phyloP scores from a whole-genome alignment of 805 yeast species.

The Lipomyces orientalis region DNA sequence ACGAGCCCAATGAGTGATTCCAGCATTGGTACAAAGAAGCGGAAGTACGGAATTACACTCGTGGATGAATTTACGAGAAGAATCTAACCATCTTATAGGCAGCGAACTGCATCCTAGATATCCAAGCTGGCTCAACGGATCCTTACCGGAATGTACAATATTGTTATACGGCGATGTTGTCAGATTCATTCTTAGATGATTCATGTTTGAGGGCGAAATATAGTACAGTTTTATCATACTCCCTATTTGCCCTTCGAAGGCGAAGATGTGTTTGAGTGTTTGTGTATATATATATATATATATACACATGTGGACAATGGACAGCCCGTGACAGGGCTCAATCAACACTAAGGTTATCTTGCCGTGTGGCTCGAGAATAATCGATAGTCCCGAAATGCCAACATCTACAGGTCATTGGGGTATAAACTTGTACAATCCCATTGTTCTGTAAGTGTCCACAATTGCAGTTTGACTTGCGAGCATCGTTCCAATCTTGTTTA shows the following conservation, averaged over 20 bases:
- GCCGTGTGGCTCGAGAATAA: too few relatives aligned
- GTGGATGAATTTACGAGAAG: background rate
- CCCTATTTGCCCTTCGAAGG: background rate
- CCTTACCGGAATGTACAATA: background rate
- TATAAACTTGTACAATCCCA: too few relatives aligned
- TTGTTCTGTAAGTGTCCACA: too few relatives aligned
- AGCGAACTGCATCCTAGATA: constrained; percentile 14
- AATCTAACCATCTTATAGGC: constrained; percentile 4
- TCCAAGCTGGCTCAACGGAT: background rate
- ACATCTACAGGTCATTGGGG: too few relatives aligned
- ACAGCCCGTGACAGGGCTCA: too few relatives aligned
- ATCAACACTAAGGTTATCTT: too few relatives aligned
- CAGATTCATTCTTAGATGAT: background rate
- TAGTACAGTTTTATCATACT: background rate
- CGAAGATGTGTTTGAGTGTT: background rate
- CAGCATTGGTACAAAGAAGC: constrained; percentile 25
- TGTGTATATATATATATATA: too few relatives aligned
- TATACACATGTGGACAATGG: too few relatives aligned
- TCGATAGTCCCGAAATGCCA: too few relatives aligned
- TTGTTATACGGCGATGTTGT: background rate
- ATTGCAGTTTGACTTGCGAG: too few relatives aligned
- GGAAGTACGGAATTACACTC: constrained; percentile 26
- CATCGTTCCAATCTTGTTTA: too few relatives aligned
- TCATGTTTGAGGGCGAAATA: background rate
- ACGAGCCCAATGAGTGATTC: constrained; percentile 30